Conservation (phyloP, 495 filamentous ascomycete species). For the Tuber microsphaerosporum region DNA sequence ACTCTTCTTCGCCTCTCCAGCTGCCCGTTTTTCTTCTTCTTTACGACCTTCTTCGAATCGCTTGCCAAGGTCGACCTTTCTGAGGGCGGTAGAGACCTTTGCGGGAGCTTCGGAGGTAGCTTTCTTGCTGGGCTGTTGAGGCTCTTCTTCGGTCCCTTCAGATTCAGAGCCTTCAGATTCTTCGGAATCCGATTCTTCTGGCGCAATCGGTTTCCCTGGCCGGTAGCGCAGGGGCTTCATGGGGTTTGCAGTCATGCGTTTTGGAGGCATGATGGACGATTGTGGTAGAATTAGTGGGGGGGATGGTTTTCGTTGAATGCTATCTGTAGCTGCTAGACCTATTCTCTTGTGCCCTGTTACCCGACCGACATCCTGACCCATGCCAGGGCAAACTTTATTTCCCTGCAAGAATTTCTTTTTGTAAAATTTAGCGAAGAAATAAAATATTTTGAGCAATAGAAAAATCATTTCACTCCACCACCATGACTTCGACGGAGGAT, state of each 20-base stretch:
- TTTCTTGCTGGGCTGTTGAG: slow-evolving; percentile 41
- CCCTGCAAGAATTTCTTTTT: neutral
- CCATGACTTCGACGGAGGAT: neutral
- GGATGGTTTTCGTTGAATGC: neutral
- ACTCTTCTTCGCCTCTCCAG: slow-evolving; percentile 68
- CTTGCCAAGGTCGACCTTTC: slow-evolving; percentile 61
- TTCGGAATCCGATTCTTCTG: slow-evolving; percentile 57
- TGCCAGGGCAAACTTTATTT: neutral
- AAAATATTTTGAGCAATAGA: neutral
- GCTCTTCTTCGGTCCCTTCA: slow-evolving; percentile 42
- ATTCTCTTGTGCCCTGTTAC: slow-evolving; percentile 6
- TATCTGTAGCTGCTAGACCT: neutral
- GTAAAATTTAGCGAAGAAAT: slow-evolving; percentile 9
- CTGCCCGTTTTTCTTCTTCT: slow-evolving; percentile 48
- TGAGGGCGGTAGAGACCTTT: slow-evolving; percentile 54
- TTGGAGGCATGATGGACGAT: slow-evolving; percentile 62
- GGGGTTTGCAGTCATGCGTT: slow-evolving; percentile 93
- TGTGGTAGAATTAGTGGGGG: neutral
- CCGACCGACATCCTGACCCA: slow-evolving; percentile 1
- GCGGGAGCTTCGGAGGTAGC: slow-evolving; percentile 55
- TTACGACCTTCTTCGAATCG: slow-evolving; percentile 47
- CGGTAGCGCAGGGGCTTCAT: slow-evolving; percentile 73
- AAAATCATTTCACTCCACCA: slow-evolving; percentile 1
- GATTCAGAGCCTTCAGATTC: slow-evolving; percentile 57
- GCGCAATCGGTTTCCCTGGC: slow-evolving; percentile 70